These are phyloP conservation scores for Chenopodium album DNA, from an alignment of 148 eudicot genomes.

Conservation along the genomic window DNA sequence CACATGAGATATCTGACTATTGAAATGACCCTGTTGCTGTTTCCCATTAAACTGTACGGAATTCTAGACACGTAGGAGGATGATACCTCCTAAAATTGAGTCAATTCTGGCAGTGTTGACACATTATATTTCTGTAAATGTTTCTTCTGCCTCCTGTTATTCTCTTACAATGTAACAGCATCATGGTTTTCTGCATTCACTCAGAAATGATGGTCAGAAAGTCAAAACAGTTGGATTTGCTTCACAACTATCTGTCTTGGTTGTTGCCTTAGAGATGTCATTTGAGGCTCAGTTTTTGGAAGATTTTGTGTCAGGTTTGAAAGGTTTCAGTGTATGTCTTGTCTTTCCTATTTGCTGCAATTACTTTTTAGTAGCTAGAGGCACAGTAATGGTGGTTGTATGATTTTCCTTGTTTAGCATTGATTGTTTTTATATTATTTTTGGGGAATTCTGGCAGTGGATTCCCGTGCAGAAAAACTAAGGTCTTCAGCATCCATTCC, in stretches of 20 bases:
- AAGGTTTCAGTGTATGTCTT: constrained; percentile 24
- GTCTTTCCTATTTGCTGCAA: constrained; percentile 5
- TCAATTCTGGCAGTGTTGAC: background rate
- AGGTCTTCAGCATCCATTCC: constrained; percentile 79
- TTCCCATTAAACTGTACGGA: background rate
- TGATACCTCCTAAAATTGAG: background rate
- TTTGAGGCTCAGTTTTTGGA: constrained; percentile 82
- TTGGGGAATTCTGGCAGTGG: constrained; percentile 43
- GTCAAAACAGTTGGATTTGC: constrained; percentile 76
- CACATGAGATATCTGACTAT: background rate
- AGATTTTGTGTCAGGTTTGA: constrained; percentile 91
- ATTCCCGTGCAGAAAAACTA: constrained; percentile 64
- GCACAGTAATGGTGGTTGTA: constrained; percentile 11
- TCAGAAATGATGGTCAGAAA: constrained; percentile 43
- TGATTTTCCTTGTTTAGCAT: constrained; percentile 13
- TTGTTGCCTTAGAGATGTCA: constrained; percentile 66
- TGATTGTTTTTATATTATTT: background rate
- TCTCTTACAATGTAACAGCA: background rate
- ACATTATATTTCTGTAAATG: background rate
- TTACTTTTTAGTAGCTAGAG: constrained; percentile 12
- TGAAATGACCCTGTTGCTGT: background rate
- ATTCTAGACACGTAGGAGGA: background rate
- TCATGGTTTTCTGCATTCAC: constrained; percentile 15
- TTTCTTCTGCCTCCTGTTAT: background rate
- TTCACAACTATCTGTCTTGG: constrained; percentile 77